Conservation (phyloP, 495 filamentous ascomycete species). For the Polyplosphaeria fusca region DNA sequence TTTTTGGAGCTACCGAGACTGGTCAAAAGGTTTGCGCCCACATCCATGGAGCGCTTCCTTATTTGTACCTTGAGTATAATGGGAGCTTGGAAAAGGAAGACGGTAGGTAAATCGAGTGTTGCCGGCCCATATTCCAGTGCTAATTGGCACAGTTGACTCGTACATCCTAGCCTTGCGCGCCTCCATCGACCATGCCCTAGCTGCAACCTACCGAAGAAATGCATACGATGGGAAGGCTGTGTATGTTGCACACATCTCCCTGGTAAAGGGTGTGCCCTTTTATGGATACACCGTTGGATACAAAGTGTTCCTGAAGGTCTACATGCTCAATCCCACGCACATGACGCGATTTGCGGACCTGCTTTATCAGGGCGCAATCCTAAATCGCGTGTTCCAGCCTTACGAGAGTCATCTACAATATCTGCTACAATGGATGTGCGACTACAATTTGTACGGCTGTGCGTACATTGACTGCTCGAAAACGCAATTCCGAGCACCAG, state of each 20-base stretch:
- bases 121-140: too few species aligned
- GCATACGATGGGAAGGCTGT: slow-evolving; percentile 60
- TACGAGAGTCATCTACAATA: slow-evolving; percentile 92
- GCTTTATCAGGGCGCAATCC: slow-evolving; percentile 77
- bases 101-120: slow-evolving; percentile 48
- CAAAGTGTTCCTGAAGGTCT: slow-evolving; percentile 87
- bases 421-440: slow-evolving; percentile 93
- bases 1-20: slow-evolving; percentile 91
- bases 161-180: slow-evolving; percentile 70
- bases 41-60: slow-evolving; percentile 93
- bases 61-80: slow-evolving; percentile 85
- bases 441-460: slow-evolving; percentile 95
- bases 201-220: slow-evolving; percentile 75
- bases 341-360: slow-evolving; percentile 82
- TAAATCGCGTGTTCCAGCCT: slow-evolving; percentile 80
- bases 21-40: slow-evolving; percentile 96
- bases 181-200: slow-evolving; percentile 82
- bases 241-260: slow-evolving; percentile 83
- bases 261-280: slow-evolving; percentile 92
- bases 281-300: slow-evolving; percentile 95
- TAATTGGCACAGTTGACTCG: slow-evolving; percentile 54
- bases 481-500: slow-evolving; percentile 67
- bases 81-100: slow-evolving; percentile 63
- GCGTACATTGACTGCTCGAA: slow-evolving; percentile 72
- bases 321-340: slow-evolving; percentile 78